Base-by-base conservation (phyloP, 1,284 basidiomycete species). In the Leccinum cinnamomeum region DNA sequence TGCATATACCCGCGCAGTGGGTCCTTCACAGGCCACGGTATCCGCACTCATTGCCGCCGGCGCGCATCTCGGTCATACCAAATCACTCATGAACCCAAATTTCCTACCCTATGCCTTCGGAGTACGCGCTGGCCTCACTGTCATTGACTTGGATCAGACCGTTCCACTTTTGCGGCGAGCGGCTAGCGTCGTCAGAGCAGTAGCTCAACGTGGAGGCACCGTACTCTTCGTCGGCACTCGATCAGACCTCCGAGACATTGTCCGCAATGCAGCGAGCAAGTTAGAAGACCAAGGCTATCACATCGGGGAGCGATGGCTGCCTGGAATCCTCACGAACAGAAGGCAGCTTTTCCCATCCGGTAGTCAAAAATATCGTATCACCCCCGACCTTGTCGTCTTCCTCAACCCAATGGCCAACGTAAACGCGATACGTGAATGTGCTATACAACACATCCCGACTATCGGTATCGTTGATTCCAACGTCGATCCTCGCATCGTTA, bases 21-120 rank as follows among this genome's bases (percentile, higher is more conserved):
- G 80, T 23, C 82, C 88, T 7, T 78, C 84, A 55, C 79, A 91
- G 64, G 81, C 90, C 62, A 94, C 95, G 1, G 81, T 97, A 53
- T 96, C 95, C 8, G 91, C 96, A 53, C 88, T 99, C 62, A 81
- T 98, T 50, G 95, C 97, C 1, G 84, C 95, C 7, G 95, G 95
- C 35, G 95, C 97, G 11, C 97, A 98, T 73, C 87, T 99, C 53
- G 97, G 97, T 4, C 97, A 99, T 75, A 84, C 90, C 28, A 84
- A 86, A 56, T 83, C 88, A 2, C 85, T 92, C 65, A 90, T 97
- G 81, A 89, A 93, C 75, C 89, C 92, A 18, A 89, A 94, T 67
- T 96, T 94, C 73, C 84, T 91, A 68, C 94, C 96, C n/a, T 96
- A 94, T 74, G 89, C 97, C 53, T 98, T 98, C 75, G 97, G 97